phyloP scores from a whole-genome alignment of 176 grass and related monocot genomes.

The Carex kokanica region DNA sequence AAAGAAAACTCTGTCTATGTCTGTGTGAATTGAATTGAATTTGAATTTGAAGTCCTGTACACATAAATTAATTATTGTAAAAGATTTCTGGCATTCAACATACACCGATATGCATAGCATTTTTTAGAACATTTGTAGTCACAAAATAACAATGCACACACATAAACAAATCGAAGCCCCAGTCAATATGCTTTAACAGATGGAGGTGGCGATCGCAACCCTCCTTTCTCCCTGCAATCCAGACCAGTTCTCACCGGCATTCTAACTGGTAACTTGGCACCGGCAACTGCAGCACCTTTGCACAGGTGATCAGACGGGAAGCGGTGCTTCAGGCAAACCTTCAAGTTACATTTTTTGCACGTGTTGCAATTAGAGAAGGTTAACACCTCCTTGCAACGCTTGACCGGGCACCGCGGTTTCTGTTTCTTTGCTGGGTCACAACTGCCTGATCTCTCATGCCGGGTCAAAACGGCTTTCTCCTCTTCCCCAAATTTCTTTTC shows the following conservation, averaged over 20 bases:
- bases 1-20: too few species aligned
- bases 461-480: slow-evolving; percentile 23
- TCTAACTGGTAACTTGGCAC: not conserved
- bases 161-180: not conserved
- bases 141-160: not conserved
- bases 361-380: slow-evolving; percentile 59
- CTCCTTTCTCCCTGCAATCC: slow-evolving; percentile 7
- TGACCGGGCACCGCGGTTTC: slow-evolving; percentile 55
- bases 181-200: slow-evolving; percentile 29
- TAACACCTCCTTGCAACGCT: slow-evolving; percentile 59
- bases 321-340: slow-evolving; percentile 64
- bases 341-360: slow-evolving; percentile 47
- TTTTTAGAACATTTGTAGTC: not conserved
- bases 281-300: slow-evolving; percentile 8
- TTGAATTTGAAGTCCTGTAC: too few species aligned
- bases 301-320: slow-evolving; percentile 58
- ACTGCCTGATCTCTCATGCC: slow-evolving; percentile 40
- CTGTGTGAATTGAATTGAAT: too few species aligned
- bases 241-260: not conserved
- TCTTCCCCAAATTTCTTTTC: slow-evolving; percentile 44
- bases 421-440: slow-evolving; percentile 67
- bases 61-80: too few species aligned
- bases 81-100: not conserved
- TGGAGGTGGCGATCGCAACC: not conserved
- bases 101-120: not conserved